Evolutionary conservation across 768 basidiomycete genomes (phyloP), one percentile per base, ranked within the genome.

Genomic region (Serendipita sp.): DNA sequence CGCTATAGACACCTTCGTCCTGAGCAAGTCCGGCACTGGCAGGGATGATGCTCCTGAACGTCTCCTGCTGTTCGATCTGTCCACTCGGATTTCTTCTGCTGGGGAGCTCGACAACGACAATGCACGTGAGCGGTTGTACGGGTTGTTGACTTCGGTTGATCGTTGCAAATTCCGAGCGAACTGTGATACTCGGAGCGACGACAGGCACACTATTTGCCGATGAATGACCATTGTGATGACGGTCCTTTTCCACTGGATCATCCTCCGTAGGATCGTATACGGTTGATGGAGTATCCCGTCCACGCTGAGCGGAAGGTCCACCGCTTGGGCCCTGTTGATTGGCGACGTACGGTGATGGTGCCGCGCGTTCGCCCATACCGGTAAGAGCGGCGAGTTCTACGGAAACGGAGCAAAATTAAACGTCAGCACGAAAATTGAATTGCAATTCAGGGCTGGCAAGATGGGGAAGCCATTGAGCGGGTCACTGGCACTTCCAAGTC

Each of bases 341-440:
- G 82, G 61, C 86, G 79, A 7, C 88, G 71, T 80, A 91, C 33
- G 86, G 72, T 2, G 77, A 71, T 1, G 81, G 70, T 0, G 78
- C 56, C 62, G 75, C 78, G 61, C 79, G 80, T 62, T 85, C 82
- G 48, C 83, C 86, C 81, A 92, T 86, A 63, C 95, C 95, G 2
- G 90, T 95, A 65, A 98, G 80, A 3, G 90, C 86, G 20, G 95
- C 95, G 56, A 97, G 81, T 76, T 98, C 95, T 98, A 72, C 13
- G 9, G 30, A 50, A 24, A 44, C n/a, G 65, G 70, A 56, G 71
- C 64, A 0, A 31, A 24, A 2, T 56, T 30, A 58, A 34, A n/a
- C 33, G 53, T 26, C 53, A 38, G 38, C 24, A 43, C 33, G 31
- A 30, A 62, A 65, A 51, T 9, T 17, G 24, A 22, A 44, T 43